These are phyloP conservation scores for Pontederia crassipes DNA, from an alignment of 176 grass and related monocot genomes.

Conservation along the genomic window DNA sequence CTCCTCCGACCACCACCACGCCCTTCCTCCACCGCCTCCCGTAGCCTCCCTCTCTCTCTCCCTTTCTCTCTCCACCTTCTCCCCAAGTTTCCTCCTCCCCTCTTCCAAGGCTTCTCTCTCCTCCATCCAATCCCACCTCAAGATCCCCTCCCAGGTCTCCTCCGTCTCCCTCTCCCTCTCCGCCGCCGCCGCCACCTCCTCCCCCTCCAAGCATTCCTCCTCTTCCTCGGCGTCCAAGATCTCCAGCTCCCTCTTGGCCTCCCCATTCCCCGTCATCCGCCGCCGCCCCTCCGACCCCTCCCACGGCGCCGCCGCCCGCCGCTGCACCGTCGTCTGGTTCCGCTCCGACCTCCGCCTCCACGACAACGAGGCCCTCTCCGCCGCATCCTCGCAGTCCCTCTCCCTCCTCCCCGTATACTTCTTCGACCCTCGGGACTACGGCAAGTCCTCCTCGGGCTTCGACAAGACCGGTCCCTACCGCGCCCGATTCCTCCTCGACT, in stretches of 20 bases:
- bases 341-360: slow-evolving; percentile 77
- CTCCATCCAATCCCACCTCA: slow-evolving; percentile 19
- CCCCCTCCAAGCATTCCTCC: slow-evolving; percentile 16
- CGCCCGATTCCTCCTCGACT: slow-evolving; percentile 72
- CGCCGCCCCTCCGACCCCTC: slow-evolving; percentile 34
- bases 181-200: slow-evolving; percentile 29
- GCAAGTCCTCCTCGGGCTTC: slow-evolving; percentile 64
- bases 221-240: neutral
- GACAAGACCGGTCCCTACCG: slow-evolving; percentile 67
- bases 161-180: slow-evolving; percentile 21
- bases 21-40: slow-evolving; percentile 36
- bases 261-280: slow-evolving; percentile 17
- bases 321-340: slow-evolving; percentile 82
- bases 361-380: slow-evolving; percentile 68
- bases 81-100: neutral
- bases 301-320: slow-evolving; percentile 36
- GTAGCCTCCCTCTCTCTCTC: slow-evolving; percentile 11
- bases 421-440: slow-evolving; percentile 78
- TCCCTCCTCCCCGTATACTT: slow-evolving; percentile 76
- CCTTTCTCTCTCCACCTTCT: slow-evolving; percentile 12
- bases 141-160: slow-evolving; percentile 29
- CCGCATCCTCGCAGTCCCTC: slow-evolving; percentile 40
- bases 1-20: slow-evolving; percentile 31
- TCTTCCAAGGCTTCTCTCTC: slow-evolving; percentile 24
- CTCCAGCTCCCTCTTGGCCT: slow-evolving; percentile 9